These are phyloP conservation scores for Monosporascus sp. DNA, from an alignment of 2,329 filamentous ascomycete genomes.

Conservation along the genomic window DNA sequence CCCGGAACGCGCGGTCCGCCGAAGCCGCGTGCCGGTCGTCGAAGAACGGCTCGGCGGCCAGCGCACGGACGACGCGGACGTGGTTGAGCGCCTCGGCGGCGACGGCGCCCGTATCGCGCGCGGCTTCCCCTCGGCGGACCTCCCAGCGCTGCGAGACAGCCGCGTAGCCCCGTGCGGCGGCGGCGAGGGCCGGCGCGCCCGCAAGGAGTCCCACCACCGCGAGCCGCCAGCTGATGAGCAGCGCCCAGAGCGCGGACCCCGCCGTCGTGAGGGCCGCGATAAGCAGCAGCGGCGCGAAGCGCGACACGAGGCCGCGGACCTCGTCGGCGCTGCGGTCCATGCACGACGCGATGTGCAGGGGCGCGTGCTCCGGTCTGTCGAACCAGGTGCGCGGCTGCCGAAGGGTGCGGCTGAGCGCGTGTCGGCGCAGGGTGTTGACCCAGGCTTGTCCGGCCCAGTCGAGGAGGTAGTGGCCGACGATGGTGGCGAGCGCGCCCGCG, in stretches of 20 bases:
- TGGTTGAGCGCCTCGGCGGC: constrained; percentile 73
- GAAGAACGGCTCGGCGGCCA: constrained; percentile 72
- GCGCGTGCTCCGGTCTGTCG: constrained; percentile 59
- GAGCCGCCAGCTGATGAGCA: constrained; percentile 71
- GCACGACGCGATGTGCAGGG: constrained; percentile 59
- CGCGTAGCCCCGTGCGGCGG: constrained; percentile 60
- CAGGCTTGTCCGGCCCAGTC: constrained; percentile 70
- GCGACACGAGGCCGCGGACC: constrained; percentile 74
- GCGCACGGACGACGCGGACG: constrained; percentile 69
- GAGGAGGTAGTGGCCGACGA: constrained; percentile 63
- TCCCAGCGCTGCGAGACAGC: constrained; percentile 68
- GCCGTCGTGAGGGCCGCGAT: constrained; percentile 61
- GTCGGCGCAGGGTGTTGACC: constrained; percentile 65
- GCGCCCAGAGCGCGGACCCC: constrained; percentile 69
- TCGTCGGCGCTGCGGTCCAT: constrained; percentile 82
- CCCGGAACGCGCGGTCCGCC: constrained; percentile 43
- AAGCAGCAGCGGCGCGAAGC: constrained; percentile 67
- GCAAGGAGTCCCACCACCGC: constrained; percentile 71
- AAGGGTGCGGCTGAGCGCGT: constrained; percentile 65
- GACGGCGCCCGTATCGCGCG: constrained; percentile 53
- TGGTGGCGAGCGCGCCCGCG: constrained; percentile 60
- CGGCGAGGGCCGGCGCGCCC: constrained; percentile 61
- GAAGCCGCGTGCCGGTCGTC: constrained; percentile 53
- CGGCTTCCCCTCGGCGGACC: constrained; percentile 55
- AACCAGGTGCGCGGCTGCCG: constrained; percentile 77